A percentile compares a stretch with the other conserved stretches of the same genome.
Evolutionary conservation across 2,329 filamentous ascomycete species (phyloP).

Genomic region (Fusarium sp.): DNA sequence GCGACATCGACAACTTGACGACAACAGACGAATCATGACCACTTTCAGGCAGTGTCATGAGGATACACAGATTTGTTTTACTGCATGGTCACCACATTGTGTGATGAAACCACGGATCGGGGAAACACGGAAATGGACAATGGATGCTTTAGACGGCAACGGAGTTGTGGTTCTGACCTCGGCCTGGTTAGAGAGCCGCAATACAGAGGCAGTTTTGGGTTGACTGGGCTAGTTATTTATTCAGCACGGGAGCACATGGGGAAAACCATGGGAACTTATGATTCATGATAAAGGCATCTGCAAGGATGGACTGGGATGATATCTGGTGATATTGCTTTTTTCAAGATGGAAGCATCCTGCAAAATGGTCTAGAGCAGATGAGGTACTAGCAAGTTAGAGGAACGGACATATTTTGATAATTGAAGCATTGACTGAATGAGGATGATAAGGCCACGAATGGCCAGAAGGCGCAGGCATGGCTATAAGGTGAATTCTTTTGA

Average conservation of each 20-base stretch:
- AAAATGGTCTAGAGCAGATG: not conserved
- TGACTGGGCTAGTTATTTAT: not conserved
- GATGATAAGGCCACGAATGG: not conserved
- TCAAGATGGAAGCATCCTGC: not conserved
- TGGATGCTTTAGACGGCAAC: not conserved
- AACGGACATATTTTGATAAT: not conserved
- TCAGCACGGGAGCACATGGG: not conserved
- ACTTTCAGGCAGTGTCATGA: not conserved
- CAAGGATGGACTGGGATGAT: not conserved
- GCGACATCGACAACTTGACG: not conserved
- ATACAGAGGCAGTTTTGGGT: conserved; percentile 6
- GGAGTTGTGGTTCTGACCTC: conserved; percentile 7
- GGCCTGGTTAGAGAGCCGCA: not conserved
- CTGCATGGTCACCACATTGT: not conserved
- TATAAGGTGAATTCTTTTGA: not conserved
- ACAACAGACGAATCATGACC: not conserved
- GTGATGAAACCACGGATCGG: not conserved
- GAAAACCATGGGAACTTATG: conserved; percentile 9
- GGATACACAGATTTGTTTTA: not conserved
- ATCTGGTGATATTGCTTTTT: not conserved
- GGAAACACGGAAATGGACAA: not conserved
- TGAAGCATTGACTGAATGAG: not conserved
- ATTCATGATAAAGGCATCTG: not conserved
- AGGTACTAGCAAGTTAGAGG: not conserved
- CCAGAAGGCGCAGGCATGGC: not conserved